Percentiles rank a stretch among this genome's conserved stretches.
phyloP scores from a whole-genome alignment of 176 grass and related monocot species.

The Zea luxurians region DNA sequence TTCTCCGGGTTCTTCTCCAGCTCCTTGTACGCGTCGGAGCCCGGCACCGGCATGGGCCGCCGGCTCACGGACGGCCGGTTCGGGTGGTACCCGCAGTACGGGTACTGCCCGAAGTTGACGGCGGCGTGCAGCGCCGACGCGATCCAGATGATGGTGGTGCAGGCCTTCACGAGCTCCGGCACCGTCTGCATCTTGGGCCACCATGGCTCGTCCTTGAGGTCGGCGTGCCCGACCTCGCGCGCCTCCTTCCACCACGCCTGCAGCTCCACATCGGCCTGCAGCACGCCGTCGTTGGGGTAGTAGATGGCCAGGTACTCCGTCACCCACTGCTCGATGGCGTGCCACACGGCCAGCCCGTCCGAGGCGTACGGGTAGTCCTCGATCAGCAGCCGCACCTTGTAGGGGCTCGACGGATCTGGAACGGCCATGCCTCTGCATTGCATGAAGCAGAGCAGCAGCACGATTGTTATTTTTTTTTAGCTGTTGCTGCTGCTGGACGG shows the following conservation, averaged over 20 bases:
- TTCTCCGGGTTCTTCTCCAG: neutral
- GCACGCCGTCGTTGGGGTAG: conserved; percentile 35
- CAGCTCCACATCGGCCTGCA: conserved; percentile 55
- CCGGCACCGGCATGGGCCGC: neutral
- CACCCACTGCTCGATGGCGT: conserved; percentile 23
- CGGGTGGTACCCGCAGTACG: neutral
- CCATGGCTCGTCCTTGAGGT: conserved; percentile 57
- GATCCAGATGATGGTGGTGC: conserved; percentile 60
- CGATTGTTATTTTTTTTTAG: too few relatives aligned
- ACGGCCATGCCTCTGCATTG: conserved; percentile 14
- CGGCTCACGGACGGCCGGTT: neutral
- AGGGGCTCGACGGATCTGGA: neutral
- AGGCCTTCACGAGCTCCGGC: neutral
- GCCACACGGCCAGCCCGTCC: neutral
- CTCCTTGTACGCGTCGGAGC: neutral
- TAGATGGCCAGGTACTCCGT: conserved; percentile 15
- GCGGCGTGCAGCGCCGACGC: conserved; percentile 85
- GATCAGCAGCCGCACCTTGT: neutral
- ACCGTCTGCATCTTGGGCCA: conserved; percentile 49
- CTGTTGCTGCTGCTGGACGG: too few relatives aligned
- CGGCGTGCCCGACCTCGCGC: conserved; percentile 62
- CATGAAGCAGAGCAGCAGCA: too few relatives aligned
- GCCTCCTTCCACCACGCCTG: conserved; percentile 79
- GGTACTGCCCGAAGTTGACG: conserved; percentile 94
- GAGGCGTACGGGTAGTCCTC: conserved; percentile 21